Evolutionary conservation across 2,329 filamentous ascomycete species (phyloP), one percentile per base, ranked within the genome.

Genomic region (Domatiomyces catenatus): DNA sequence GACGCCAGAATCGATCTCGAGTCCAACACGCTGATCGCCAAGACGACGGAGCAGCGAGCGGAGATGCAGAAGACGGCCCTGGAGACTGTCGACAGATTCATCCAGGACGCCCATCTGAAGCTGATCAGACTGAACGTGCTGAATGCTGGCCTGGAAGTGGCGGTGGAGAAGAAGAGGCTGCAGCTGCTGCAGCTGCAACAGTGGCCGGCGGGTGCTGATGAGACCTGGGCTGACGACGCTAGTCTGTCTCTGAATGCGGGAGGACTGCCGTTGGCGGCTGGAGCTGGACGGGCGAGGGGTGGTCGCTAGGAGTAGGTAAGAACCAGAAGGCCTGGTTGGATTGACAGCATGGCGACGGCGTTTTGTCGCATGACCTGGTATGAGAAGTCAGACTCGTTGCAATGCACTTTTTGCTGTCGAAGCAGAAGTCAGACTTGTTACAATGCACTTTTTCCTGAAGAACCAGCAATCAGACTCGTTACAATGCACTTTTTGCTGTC

Each of bases 1-100:
- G 75, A 88, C 57, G 88, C 87, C 6, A 77, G 87, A 24, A 83
- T 98, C 53, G 88, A 98, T 63, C 77, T 85, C 0, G 86, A 93
- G 52, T 84, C 92, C 59, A 76, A 79, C 63, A 80, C 93, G 1
- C 76, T 96, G 4, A 78, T 88, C 8, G 83, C 84, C 1, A 79
- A 83, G 5, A 75, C 81, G 20, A 75, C 72, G 8, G 77, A 90
- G 52, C 69, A 79, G 2, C 79, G 90, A 36, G 71, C 74, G 10
- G 73, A 78, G 46, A 80, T 93, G 60, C 88, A 95, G 63, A 69
- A 72, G 22, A 74, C 81, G 5, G 80, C 83, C 0, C 70, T 94
- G 19, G 71, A 78, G 18, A 79, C 80, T 52, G 79, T 87, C 2
- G 75, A 76, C 50, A 74, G 76, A 24, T 92, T 92, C 60, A 81